phyloP scores from a whole-genome alignment of 1,284 basidiomycete genomes.

The Trametes hirsuta region DNA sequence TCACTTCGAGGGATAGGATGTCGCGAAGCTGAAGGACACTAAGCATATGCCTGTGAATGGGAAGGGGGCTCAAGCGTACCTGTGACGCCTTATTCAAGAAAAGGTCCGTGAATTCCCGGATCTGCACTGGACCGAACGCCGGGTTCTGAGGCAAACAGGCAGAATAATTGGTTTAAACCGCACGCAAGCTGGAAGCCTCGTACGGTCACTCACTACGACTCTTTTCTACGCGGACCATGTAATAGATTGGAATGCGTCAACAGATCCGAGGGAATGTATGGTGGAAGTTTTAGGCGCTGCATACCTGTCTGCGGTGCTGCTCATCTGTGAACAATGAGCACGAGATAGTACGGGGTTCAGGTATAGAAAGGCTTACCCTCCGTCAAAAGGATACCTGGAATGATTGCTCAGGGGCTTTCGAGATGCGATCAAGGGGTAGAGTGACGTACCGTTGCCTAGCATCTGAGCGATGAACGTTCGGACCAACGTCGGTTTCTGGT shows the following conservation, averaged over 20 bases:
- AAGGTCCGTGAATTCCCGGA: slow-evolving; percentile 54
- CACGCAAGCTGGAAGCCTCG: no score
- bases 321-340: slow-evolving; percentile 3
- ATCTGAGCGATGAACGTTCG: slow-evolving; percentile 27
- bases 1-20: slow-evolving; percentile 22
- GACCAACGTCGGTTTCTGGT: slow-evolving; percentile 34
- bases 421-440: neutral
- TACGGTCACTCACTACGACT: slow-evolving; percentile 8
- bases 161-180: no score
- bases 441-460: slow-evolving; percentile 33
- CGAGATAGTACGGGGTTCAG: neutral
- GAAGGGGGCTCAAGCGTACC: slow-evolving; percentile 31
- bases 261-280: neutral
- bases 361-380: neutral
- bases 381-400: neutral
- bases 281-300: no score
- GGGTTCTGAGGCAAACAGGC: slow-evolving; percentile 44
- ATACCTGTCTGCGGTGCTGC: slow-evolving; percentile 18
- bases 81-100: slow-evolving; percentile 55
- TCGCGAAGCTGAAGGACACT: slow-evolving; percentile 31
- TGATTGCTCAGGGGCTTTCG: neutral
- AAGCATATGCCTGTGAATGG: neutral
- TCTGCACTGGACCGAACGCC: slow-evolving; percentile 57
- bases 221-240: slow-evolving; percentile 1
- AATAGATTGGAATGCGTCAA: no score